phyloP scores from a whole-genome alignment of 768 basidiomycete species.

The Boletus sensibilis region DNA sequence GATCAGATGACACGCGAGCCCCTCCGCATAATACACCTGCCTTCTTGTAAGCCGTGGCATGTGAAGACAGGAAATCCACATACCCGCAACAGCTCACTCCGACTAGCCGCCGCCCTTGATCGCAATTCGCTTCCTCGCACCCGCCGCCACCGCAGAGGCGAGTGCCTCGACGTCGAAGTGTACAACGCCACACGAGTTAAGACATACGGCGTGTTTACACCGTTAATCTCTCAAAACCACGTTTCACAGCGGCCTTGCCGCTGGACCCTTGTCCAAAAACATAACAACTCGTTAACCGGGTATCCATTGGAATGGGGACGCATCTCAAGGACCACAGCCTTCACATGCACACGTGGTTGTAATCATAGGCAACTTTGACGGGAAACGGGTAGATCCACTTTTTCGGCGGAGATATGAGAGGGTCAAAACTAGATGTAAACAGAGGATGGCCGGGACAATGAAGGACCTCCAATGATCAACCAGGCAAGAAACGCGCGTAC shows the following conservation, averaged over 20 bases:
- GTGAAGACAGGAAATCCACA: conserved; percentile 3
- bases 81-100: not conserved
- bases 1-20: not conserved
- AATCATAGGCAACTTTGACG: not conserved
- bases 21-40: not conserved
- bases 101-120: conserved; percentile 7
- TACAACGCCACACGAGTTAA: conserved; percentile 4
- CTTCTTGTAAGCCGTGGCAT: not conserved
- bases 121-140: conserved; percentile 15
- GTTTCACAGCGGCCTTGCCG: not conserved
- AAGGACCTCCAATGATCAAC: not conserved
- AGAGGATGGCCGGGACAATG: not conserved
- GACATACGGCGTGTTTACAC: conserved; percentile 11
- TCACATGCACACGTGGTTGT: not conserved
- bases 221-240: conserved; percentile 5
- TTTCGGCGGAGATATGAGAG: conserved; percentile 19
- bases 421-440: not conserved
- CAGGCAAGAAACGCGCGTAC: conserved; percentile 2
- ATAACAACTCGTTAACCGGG: no score
- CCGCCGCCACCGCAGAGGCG: conserved; percentile 27
- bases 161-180: not conserved
- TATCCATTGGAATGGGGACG: not conserved
- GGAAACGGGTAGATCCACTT: conserved; percentile 3
- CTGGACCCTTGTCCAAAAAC: not conserved
- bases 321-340: not conserved